phyloP scores from a whole-genome alignment of 169 alveolate genomes.

The Cryptosporidium tyzzeri region DNA sequence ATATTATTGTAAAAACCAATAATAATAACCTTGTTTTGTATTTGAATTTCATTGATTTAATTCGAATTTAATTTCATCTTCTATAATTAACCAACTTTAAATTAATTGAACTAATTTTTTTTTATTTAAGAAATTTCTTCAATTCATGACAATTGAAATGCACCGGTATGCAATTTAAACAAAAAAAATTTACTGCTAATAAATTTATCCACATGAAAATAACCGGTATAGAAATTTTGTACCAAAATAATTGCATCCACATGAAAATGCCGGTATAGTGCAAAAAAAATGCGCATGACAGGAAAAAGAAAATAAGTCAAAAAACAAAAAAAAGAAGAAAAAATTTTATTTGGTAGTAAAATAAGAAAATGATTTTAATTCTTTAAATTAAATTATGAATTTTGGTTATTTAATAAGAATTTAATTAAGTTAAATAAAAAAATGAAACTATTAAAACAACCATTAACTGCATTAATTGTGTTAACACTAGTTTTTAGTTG shows the following conservation, averaged over 20 bases:
- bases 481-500: neutral
- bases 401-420: neutral
- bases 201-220: constrained; percentile 3
- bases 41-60: neutral
- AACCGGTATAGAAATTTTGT: constrained; percentile 3
- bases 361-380: neutral
- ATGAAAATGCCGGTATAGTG: constrained; percentile 30
- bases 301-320: neutral
- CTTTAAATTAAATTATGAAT: neutral
- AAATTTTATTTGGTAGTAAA: neutral
- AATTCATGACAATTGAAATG: neutral
- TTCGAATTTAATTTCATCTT: neutral
- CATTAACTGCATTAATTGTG: neutral
- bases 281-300: neutral
- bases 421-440: neutral
- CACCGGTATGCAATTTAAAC: constrained; percentile 1
- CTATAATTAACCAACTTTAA: neutral
- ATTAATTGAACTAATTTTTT: neutral
- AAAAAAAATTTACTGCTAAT: neutral
- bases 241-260: constrained; percentile 9
- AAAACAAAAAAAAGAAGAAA: neutral
- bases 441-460: neutral
- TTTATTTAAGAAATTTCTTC: neutral
- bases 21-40: neutral
- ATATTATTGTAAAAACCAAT: neutral